phyloP scores from a whole-genome alignment of 257 asterid genomes.

The Solanum boliviense region DNA sequence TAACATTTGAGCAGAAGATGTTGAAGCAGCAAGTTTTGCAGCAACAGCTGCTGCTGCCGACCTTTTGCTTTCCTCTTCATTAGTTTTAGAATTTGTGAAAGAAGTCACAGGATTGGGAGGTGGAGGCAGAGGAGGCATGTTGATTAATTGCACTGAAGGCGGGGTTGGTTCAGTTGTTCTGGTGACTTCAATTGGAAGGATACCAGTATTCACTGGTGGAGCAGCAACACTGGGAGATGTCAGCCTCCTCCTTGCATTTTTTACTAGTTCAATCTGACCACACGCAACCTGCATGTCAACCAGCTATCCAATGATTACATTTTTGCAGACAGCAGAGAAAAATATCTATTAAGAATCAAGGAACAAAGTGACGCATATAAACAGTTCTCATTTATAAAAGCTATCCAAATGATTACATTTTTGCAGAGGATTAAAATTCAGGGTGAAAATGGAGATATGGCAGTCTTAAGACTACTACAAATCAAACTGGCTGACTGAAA shows the following conservation, averaged over 20 bases:
- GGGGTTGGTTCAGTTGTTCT: constrained; percentile 20
- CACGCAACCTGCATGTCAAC: constrained; percentile 49
- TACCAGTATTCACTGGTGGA: constrained; percentile 12
- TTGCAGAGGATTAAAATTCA: neutral
- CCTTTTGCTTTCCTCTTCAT: constrained; percentile 67
- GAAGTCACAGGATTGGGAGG: constrained; percentile 22
- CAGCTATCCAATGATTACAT: neutral
- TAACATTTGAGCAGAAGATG: constrained; percentile 93
- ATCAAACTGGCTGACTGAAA: neutral
- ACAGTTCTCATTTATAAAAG: neutral
- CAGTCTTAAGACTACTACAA: neutral
- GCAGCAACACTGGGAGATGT: constrained; percentile 16
- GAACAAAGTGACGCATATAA: neutral
- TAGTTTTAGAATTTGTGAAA: constrained; percentile 25
- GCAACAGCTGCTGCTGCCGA: constrained; percentile 90
- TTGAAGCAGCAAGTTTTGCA: constrained; percentile 79
- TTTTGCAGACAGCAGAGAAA: neutral
- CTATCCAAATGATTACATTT: neutral
- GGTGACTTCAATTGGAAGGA: constrained; percentile 15
- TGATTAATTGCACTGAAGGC: constrained; percentile 21
- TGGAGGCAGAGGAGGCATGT: constrained; percentile 21
- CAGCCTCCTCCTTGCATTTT: constrained; percentile 33
- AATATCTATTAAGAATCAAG: neutral
- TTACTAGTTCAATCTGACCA: constrained; percentile 46
- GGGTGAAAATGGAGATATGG: neutral